Conservation (phyloP, 306 rosid genomes). For the Morella rubra region DNA sequence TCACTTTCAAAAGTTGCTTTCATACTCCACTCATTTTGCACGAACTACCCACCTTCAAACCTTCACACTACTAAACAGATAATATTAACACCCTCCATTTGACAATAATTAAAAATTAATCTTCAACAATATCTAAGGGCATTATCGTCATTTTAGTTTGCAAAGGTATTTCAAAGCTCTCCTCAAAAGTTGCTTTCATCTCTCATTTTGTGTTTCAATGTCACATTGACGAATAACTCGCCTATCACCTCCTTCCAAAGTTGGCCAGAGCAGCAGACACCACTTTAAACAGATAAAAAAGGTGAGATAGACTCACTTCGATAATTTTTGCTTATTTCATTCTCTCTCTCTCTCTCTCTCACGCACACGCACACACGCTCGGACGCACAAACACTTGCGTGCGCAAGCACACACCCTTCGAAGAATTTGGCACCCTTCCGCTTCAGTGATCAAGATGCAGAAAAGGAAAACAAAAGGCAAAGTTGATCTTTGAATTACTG, state of each 20-base stretch:
- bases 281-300: conserved; percentile 13
- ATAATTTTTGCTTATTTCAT: conserved; percentile 1
- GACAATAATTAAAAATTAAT: too few species aligned
- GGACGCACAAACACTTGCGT: not conserved
- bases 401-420: too few species aligned
- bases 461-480: conserved; percentile 14
- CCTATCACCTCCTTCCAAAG: conserved; percentile 15
- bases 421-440: conserved; percentile 33
- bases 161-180: too few species aligned
- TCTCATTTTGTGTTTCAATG: too few species aligned
- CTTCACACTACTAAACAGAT: too few species aligned
- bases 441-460: not conserved
- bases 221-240: conserved; percentile 13
- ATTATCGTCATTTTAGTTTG: too few species aligned
- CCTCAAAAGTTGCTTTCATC: too few species aligned
- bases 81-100: too few species aligned
- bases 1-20: conserved; percentile 12
- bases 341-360: not conserved
- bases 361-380: not conserved
- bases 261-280: conserved; percentile 14
- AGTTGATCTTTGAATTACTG: not conserved
- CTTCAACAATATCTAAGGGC: too few species aligned
- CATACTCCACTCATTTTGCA: not conserved
- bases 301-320: conserved; percentile 6
- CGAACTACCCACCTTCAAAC: too few species aligned